Evolutionary conservation across 495 filamentous ascomycete genomes (phyloP).

Genomic region (Mytilinidion resinicola): DNA sequence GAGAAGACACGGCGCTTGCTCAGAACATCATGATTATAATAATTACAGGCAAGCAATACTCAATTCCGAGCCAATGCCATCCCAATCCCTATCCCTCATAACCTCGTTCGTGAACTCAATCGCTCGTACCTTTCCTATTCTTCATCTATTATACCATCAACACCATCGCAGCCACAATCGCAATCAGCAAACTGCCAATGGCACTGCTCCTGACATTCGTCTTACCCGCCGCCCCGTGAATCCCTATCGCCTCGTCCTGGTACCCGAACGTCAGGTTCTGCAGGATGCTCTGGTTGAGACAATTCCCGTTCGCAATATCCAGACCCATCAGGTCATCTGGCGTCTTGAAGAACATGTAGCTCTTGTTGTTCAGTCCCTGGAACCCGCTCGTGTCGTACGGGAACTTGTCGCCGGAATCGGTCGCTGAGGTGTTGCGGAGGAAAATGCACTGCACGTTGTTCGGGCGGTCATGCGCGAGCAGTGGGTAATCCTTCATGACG

Average conservation of each 20-base stretch:
- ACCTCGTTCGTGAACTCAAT: too few species aligned
- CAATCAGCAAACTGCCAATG: slow-evolving; percentile 14
- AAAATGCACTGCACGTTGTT: slow-evolving; percentile 72
- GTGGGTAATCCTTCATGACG: slow-evolving; percentile 68
- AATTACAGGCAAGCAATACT: too few species aligned
- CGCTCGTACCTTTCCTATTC: too few species aligned
- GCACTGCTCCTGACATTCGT: slow-evolving; percentile 1
- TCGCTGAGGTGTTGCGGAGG: slow-evolving; percentile 64
- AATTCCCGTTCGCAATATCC: slow-evolving; percentile 64
- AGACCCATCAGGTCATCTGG: slow-evolving; percentile 62
- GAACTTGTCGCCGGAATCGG: slow-evolving; percentile 55
- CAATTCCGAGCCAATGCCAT: too few species aligned
- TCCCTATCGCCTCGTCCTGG: slow-evolving; percentile 52
- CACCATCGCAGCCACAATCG: slow-evolving; percentile 17
- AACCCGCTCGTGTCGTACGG: slow-evolving; percentile 73
- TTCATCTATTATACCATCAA: not conserved
- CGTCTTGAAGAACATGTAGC: slow-evolving; percentile 72
- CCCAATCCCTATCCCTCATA: too few species aligned
- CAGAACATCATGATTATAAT: too few species aligned
- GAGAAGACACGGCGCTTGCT: too few species aligned
- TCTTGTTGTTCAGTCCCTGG: slow-evolving; percentile 51
- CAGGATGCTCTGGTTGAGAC: slow-evolving; percentile 53
- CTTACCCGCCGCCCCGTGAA: slow-evolving; percentile 18
- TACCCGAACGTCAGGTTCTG: slow-evolving; percentile 65
- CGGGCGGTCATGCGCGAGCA: slow-evolving; percentile 56